Base-by-base conservation (phyloP, 2,329 filamentous ascomycete species). In the Alternaria solani region DNA sequence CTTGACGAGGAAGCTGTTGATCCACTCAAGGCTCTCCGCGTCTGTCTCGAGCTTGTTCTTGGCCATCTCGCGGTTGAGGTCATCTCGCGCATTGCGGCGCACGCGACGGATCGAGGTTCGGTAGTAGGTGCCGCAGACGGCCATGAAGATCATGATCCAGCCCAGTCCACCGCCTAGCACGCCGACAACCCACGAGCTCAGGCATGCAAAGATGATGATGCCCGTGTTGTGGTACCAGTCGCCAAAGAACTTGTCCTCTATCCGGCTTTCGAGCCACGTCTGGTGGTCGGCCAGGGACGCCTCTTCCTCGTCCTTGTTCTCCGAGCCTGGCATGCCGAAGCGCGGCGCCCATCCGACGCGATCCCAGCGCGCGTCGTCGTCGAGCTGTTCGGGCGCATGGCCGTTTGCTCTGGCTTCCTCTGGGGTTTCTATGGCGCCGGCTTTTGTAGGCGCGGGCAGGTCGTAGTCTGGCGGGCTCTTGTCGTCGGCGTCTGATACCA, bases 191-290 rank as follows among this genome's bases (percentile, higher is more conserved):
- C 94, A 99, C 23, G 94, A 97, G 30, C 88, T 84, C 53, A 99
- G 83, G 75, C 93, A 97, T 52, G 94, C 93, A 75, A 99, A 97
- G 67, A 94, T 85, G 75, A 99, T 97, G 63, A 99, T 83, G n/a
- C 85, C 95, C 3, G 94, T 89, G 78, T 99, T 99, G 79, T 99
- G 94, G 79, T 98, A 99, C 95, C 95, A 99, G 78, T 98, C 91
- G 75, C 95, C 95, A 77, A 91, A 99, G 78, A 96, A 92, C 75
- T 92, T 92, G 75, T 98, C 94, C 42, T 94, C 88, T 36, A 99
- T 80, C 78, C 89, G 90, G 61, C 88, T 86, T 76, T 99, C 96
- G 25, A 98, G 79, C 82, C 90, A 92, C 1, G 93, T 97, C 72
- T 93, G 88, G 77, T 97, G 94, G 74, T 99, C 94, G 39, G 95